Evolutionary conservation across 306 rosid species (phyloP), one percentile per base, ranked within the genome.

Genomic region (Pterocarpus santalinus): DNA sequence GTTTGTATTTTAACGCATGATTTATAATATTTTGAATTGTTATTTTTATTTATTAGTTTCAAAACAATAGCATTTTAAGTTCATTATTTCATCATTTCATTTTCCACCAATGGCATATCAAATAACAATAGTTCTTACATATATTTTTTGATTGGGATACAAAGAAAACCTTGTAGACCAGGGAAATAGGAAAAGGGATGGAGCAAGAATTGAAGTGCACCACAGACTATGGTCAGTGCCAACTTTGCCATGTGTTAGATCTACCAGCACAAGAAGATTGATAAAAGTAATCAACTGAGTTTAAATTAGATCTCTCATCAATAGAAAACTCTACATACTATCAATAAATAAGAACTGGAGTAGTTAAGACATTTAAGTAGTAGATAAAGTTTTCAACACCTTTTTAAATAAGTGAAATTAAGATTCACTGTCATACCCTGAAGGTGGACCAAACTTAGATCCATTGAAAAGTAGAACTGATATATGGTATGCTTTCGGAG

Each of bases 401-500:
- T 35, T 35, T 71, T 61, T 0, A 71, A 32, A 73, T 56, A 38
- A 53, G 41, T 43, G 46, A 65, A 35, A 80, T 71, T 70, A 69
- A 22, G 30, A 36, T 52, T 72, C 65, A 47, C 28, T 9, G 32
- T 8, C 56, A 38, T 41, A 32, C 53, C 55, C 30, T 41, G 56
- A 13, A 17, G 16, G 46, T 63, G 79, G 28, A 77, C 66, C 61
- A 76, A 69, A 69, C 78, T 69, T 76, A 47, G 69, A 28, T 67
- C 77, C 66, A 36, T 60, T 76, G 49, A 49, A 76, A 69, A 49
- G 49, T 68, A 61, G 39, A 75, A 28, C 4, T 63, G 56, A 30
- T 56, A 2, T 44, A 82, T 69, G 51, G 46, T 69, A 80, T 38
- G 53, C 38, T 52, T 83, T 71, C 46, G 79, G 63, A 65, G 55